Evolutionary conservation across 306 rosid genomes (phyloP), one percentile per base, ranked within the genome.

Genomic region (Echinosophora koreensis): DNA sequence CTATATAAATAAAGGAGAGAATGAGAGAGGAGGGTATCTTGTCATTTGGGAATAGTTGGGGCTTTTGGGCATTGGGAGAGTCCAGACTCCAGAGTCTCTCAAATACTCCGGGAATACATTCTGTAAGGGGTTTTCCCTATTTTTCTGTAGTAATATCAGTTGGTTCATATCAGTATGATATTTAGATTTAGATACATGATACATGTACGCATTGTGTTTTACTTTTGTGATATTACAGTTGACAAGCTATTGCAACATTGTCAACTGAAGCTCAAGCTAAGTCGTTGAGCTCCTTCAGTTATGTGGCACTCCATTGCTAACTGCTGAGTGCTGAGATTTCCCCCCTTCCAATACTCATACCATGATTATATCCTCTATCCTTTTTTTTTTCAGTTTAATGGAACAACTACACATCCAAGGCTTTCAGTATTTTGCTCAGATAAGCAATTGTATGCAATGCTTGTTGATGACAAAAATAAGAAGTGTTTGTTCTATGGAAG

Each of bases 341-440:
- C 30, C 15, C 15, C 41, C 22, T 18, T 38, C 14, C 50, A 12
- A 63, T 52, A 35, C 13, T 49, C 32, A 63, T 57, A 28, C 44
- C 42, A 49, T 72, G 50, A 17, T 61, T 63, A 28, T 32, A 8
- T 67, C 15, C 37, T 9, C n/a, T 12, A 37, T 71, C 27, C 18
- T 72, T 59, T 68, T 77, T 10, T 16, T n/a, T 54, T 16, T 38
- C 90, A 95, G 97, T 90, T 72, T 73, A 88, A 88, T 62, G 98
- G 97, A 87, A 89, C 93, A 1, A 74, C 93, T 2, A 81, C 57
- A 75, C 86, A 70, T 62, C 98, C 97, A 60, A 90, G 98, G 83
- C 97, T 95, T 80, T 92, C 97, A 17, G 97, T 92, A 5, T 95
- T 95, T 82, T 95, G 93, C 82, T 95, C 97, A 10, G 92, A 86